These are phyloP conservation scores for Ophiocordyceps camponoti-leonardi DNA, from an alignment of 2,329 filamentous ascomycete genomes.

Conservation along the genomic window DNA sequence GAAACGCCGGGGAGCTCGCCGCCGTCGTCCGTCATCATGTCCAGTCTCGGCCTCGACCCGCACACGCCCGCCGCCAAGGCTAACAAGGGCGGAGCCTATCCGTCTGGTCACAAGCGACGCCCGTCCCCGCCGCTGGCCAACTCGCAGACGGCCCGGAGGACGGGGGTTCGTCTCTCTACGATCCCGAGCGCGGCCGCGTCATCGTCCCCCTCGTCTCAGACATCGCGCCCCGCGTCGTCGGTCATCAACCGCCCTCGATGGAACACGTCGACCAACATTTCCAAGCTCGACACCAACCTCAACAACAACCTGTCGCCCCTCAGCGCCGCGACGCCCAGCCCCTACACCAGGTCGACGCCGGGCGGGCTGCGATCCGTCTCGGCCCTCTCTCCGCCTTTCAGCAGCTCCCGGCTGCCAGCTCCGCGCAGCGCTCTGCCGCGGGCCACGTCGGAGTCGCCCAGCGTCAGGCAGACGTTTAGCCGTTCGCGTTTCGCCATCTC, in stretches of 20 bases:
- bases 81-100: too few relatives aligned
- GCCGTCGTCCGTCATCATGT: slow-evolving; percentile 44
- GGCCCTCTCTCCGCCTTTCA: slow-evolving; percentile 22
- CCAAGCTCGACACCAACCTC: slow-evolving; percentile 42
- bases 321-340: slow-evolving; percentile 40
- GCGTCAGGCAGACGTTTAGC: slow-evolving; percentile 26
- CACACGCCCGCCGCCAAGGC: slow-evolving; percentile 24
- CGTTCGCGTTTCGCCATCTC: slow-evolving; percentile 16
- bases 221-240: slow-evolving; percentile 27
- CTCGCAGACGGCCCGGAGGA: slow-evolving; percentile 22
- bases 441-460: slow-evolving; percentile 29
- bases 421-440: slow-evolving; percentile 30
- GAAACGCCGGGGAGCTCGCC: slow-evolving; percentile 56
- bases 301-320: slow-evolving; percentile 48
- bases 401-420: slow-evolving; percentile 28
- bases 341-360: slow-evolving; percentile 30
- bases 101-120: slow-evolving; percentile 25
- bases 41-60: slow-evolving; percentile 31
- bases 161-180: slow-evolving; percentile 26
- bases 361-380: slow-evolving; percentile 23
- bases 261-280: slow-evolving; percentile 46
- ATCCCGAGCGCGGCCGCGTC: slow-evolving; percentile 33
- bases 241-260: slow-evolving; percentile 49
- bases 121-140: slow-evolving; percentile 29
- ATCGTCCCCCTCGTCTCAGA: slow-evolving; percentile 17